Conservation (phyloP, 257 asterid species). For the Lantana camara region DNA sequence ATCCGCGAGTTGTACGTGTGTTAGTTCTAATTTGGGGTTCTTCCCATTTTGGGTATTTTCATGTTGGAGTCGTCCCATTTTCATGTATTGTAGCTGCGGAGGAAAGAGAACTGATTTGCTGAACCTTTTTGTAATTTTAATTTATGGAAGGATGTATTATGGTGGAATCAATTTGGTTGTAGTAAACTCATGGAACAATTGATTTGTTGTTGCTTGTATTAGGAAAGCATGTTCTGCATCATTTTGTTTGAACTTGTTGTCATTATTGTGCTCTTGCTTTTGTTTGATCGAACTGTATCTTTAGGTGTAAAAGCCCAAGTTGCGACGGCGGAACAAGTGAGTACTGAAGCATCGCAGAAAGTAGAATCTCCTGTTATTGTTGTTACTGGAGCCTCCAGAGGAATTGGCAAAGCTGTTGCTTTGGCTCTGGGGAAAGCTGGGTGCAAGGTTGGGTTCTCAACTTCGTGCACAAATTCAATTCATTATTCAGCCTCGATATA, state of each 20-base stretch:
- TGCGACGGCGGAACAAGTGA: conserved; percentile 56
- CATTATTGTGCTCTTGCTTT: background rate
- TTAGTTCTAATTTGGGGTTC: background rate
- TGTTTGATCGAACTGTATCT: conserved; percentile 12
- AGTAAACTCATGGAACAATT: background rate
- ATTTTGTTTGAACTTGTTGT: background rate
- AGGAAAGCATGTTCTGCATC: background rate
- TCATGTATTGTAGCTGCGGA: background rate
- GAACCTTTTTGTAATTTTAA: conserved; percentile 18
- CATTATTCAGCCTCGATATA: background rate
- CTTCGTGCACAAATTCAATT: background rate
- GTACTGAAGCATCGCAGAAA: conserved; percentile 48
- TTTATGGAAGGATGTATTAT: background rate
- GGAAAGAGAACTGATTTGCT: background rate
- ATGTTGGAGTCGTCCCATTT: background rate
- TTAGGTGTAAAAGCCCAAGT: conserved; percentile 78
- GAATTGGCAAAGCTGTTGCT: conserved; percentile 93
- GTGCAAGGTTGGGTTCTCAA: conserved; percentile 65
- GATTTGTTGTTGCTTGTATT: background rate
- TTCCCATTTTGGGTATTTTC: background rate
- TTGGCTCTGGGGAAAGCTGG: conserved; percentile 94
- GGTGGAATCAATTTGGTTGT: background rate
- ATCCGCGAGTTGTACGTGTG: background rate
- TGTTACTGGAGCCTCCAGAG: conserved; percentile 96
- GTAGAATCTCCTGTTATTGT: conserved; percentile 83